Conservation (phyloP, 768 basidiomycete species). For the Mycena epipterygia region DNA sequence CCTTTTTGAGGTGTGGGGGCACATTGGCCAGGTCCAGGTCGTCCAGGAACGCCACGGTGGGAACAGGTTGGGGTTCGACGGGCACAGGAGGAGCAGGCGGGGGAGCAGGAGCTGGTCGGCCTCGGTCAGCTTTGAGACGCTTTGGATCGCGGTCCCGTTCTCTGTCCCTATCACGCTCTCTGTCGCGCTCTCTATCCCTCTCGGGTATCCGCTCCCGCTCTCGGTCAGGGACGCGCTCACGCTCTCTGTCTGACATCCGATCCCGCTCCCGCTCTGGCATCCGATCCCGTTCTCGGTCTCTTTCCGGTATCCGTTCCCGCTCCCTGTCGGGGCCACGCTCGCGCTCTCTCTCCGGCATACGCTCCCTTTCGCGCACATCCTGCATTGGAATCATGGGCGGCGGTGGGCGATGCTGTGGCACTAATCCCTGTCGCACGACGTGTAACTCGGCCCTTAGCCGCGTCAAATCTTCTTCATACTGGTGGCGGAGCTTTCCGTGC, state of each 20-base stretch:
- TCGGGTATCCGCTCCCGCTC: conserved; percentile 58
- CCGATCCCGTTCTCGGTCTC: conserved; percentile 56
- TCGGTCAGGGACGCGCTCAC: conserved; percentile 46
- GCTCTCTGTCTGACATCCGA: conserved; percentile 45
- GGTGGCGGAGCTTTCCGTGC: conserved; percentile 74
- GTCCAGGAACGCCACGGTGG: conserved; percentile 43
- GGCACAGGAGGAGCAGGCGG: conserved; percentile 44
- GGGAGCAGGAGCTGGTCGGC: conserved; percentile 37
- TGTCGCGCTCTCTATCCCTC: conserved; percentile 51
- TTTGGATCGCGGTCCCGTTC: conserved; percentile 59
- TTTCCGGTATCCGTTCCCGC: conserved; percentile 55
- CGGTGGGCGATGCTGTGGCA: conserved; percentile 44
- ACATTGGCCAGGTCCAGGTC: conserved; percentile 54
- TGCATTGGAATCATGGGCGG: conserved; percentile 46
- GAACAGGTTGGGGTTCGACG: conserved; percentile 48
- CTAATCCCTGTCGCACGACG: conserved; percentile 54
- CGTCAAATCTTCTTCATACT: conserved; percentile 76
- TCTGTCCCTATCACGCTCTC: conserved; percentile 50
- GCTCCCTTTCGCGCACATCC: conserved; percentile 36
- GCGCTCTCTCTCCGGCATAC: conserved; percentile 41
- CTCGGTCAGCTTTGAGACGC: conserved; percentile 63
- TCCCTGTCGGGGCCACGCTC: conserved; percentile 34
- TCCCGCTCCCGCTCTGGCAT: conserved; percentile 57
- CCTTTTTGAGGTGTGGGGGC: conserved; percentile 61
- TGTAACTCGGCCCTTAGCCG: conserved; percentile 71